Evolutionary conservation across 345 rosid genomes (phyloP), one percentile per base, ranked within the genome.

Genomic region (Limnanthes douglasii): DNA sequence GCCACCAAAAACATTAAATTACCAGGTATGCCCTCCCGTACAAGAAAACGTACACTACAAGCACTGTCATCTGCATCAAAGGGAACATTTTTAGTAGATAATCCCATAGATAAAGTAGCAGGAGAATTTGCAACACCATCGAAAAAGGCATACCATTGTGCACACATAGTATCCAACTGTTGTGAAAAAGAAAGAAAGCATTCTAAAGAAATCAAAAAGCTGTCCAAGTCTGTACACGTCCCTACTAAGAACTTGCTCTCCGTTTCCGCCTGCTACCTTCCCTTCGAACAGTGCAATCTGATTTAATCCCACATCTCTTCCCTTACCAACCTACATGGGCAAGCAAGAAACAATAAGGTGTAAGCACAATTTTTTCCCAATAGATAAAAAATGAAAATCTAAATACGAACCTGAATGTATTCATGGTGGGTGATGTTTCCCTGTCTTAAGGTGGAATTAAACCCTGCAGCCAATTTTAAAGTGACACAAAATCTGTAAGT

Each of bases 231-330:
- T 63, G 62, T 90, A 90, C 10, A 90, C 68, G 40, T 90, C 98
- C 70, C 98, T 70, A 52, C 98, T 90, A 14, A 90, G 85, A 37
- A 84, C 92, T 72, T 90, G 98, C 63, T 90, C 98, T 53, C 98
- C 98, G 57, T 90, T 90, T 23, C 98, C 98, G 51, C 98, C 96
- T 16, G 96, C 94, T 17, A 90, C 98, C 66, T 90, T 90, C 56
- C 96, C 98, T 61, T 90, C 98, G 50, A 90, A 90, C 25, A 90
- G 68, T 29, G 98, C 96, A 65, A 90, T 90, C 77, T 90, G 98
- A 54, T 90, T 90, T 51, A 90, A 68, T 36, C 95, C 98, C 33
- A 90, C 98, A 63, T 90, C 98, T 55, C 98, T 79, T 57, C 98
- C 98, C 66, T 90, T 90, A 47, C 98, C 98, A 61, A 90, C 98